Evolutionary conservation across 2,329 filamentous ascomycete genomes (phyloP).

Genomic region (Cryphonectria nitschkei): DNA sequence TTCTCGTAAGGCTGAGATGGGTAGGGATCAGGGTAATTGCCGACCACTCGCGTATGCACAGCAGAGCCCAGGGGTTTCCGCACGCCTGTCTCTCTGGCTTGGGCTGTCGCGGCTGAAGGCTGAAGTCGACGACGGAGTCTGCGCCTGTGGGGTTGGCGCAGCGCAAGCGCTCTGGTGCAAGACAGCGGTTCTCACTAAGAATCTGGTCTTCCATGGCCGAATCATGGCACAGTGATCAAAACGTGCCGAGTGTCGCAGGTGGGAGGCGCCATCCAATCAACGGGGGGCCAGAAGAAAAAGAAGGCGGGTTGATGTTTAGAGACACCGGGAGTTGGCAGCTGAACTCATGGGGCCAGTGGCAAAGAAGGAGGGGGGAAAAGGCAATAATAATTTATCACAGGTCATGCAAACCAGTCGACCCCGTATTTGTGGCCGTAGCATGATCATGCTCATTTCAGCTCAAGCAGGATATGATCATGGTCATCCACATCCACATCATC

Average conservation of each 20-base stretch:
- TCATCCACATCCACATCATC: not conserved
- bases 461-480: not conserved
- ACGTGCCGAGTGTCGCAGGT: not conserved
- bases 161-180: not conserved
- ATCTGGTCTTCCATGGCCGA: not conserved
- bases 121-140: not conserved
- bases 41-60: not conserved
- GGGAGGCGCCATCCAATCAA: not conserved
- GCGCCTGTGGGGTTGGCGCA: not conserved
- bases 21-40: not conserved
- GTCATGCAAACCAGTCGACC: not conserved
- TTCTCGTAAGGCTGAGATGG: slow-evolving; percentile 7
- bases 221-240: not conserved
- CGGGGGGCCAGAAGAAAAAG: slow-evolving; percentile 1
- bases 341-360: slow-evolving; percentile 12
- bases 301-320: not conserved
- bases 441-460: slow-evolving; percentile 3
- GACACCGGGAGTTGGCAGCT: not conserved
- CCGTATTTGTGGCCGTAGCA: not conserved
- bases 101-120: not conserved
- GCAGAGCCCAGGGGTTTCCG: not conserved
- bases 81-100: not conserved
- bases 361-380: not conserved
- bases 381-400: not conserved
- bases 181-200: not conserved